A percentile compares a stretch with the other conserved stretches of the same genome.
phyloP scores from a whole-genome alignment of 2,329 filamentous ascomycete genomes.

The Verticillium klebahnii region DNA sequence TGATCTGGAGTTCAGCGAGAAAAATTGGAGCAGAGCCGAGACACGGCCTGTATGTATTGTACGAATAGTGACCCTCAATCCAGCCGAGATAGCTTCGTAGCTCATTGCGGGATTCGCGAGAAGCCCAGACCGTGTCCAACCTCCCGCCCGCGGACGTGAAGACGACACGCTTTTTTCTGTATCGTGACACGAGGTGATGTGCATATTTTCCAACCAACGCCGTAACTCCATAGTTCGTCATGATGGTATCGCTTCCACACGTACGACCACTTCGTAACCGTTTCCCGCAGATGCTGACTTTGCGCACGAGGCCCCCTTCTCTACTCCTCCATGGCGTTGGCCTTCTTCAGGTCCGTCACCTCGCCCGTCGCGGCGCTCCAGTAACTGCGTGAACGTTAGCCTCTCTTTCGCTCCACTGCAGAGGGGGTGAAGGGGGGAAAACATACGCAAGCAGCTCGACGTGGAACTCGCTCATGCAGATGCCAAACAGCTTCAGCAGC shows the following conservation, averaged over 20 bases:
- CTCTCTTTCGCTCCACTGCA: background rate
- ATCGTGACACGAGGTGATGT: slow-evolving; percentile 1
- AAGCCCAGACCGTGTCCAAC: background rate
- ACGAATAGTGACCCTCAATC: background rate
- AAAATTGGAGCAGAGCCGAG: slow-evolving; percentile 2
- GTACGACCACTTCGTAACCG: slow-evolving; percentile 10
- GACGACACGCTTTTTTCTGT: background rate
- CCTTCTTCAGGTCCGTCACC: slow-evolving; percentile 49
- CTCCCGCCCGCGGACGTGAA: background rate
- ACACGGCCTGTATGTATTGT: background rate
- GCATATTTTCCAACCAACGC: slow-evolving; percentile 6
- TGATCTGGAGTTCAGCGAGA: slow-evolving; percentile 21
- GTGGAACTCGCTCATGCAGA: slow-evolving; percentile 86
- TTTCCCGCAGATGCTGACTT: background rate
- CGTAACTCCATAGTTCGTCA: slow-evolving; percentile 10
- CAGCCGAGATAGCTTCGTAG: background rate
- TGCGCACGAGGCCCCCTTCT: slow-evolving; percentile 1
- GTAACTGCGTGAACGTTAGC: slow-evolving; percentile 34
- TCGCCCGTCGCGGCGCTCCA: slow-evolving; percentile 56
- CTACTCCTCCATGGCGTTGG: slow-evolving; percentile 30
- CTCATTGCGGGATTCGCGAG: background rate
- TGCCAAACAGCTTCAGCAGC: slow-evolving; percentile 87
- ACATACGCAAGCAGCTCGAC: slow-evolving; percentile 71
- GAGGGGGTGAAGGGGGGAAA: background rate
- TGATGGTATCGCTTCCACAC: slow-evolving; percentile 14